A percentile compares a stretch with the other conserved stretches of the same genome.
Conservation (phyloP, 257 asterid species). For the Solanum chaucha region DNA sequence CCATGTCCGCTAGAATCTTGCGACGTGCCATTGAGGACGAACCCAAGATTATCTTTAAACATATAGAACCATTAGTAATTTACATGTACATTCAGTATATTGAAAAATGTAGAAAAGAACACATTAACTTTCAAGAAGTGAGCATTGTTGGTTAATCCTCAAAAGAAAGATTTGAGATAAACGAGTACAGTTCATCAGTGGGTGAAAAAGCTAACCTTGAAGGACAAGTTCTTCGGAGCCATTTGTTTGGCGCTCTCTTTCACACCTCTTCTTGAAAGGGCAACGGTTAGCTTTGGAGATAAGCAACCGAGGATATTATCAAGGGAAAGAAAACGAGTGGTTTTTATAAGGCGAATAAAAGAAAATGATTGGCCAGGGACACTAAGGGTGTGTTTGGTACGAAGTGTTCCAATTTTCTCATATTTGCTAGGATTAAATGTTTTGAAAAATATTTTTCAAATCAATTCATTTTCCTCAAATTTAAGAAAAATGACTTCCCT, state of each 20-base stretch:
- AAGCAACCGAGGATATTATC: background rate
- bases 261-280: background rate
- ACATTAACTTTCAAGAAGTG: background rate
- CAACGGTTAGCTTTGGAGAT: constrained; percentile 20
- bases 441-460: too few relatives aligned
- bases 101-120: background rate
- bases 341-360: background rate
- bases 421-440: too few relatives aligned
- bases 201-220: constrained; percentile 12
- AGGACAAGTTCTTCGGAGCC: constrained; percentile 33
- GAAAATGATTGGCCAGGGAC: background rate
- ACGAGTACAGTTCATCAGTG: background rate
- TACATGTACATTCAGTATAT: background rate
- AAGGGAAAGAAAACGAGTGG: background rate
- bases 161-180: background rate
- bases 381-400: too few relatives aligned
- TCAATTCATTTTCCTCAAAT: too few relatives aligned
- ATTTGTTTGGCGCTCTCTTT: background rate
- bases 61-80: background rate
- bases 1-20: constrained; percentile 64
- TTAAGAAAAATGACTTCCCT: too few relatives aligned
- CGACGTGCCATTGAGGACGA: constrained; percentile 75
- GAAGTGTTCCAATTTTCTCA: too few relatives aligned
- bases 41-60: constrained; percentile 61
- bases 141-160: background rate